Evolutionary conservation across 2,329 filamentous ascomycete species (phyloP).

Genomic region (Phaeomoniella chlamydospora): DNA sequence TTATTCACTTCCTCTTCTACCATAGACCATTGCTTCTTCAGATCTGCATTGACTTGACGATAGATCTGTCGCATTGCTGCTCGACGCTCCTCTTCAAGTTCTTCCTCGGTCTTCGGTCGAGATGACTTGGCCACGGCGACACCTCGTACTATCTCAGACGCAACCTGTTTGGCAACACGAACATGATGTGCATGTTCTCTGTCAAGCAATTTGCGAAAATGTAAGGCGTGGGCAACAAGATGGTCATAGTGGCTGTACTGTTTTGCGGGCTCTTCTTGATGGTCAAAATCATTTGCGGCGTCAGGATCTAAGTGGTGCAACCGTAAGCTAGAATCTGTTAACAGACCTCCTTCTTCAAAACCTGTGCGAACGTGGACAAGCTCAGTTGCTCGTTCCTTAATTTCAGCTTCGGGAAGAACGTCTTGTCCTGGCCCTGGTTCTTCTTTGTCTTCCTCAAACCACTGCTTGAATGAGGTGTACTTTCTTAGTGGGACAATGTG

Average conservation of each 20-base stretch:
- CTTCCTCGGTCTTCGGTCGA: conserved; percentile 44
- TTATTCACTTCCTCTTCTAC: conserved; percentile 44
- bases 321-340: conserved; percentile 48
- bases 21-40: conserved; percentile 46
- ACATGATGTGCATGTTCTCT: conserved; percentile 66
- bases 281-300: conserved; percentile 45
- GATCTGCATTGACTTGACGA: conserved; percentile 52
- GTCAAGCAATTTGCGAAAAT: conserved; percentile 67
- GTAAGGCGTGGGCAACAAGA: conserved; percentile 60
- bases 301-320: conserved; percentile 39
- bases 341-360: conserved; percentile 57
- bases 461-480: conserved; percentile 44
- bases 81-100: conserved; percentile 65
- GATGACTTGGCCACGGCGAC: background rate
- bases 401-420: conserved; percentile 42
- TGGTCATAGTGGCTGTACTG: conserved; percentile 86
- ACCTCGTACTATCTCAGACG: conserved; percentile 24
- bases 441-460: conserved; percentile 41
- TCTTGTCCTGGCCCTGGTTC: conserved; percentile 27
- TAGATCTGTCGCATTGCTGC: conserved; percentile 55
- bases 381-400: conserved; percentile 52
- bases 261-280: conserved; percentile 55
- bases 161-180: conserved; percentile 62
- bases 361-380: conserved; percentile 59
- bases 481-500: conserved; percentile 31